Percentiles rank a stretch among this genome's conserved stretches.
phyloP scores from a whole-genome alignment of 225 moss, liverwort and hornwort species.

The Lunularia cruciata region DNA sequence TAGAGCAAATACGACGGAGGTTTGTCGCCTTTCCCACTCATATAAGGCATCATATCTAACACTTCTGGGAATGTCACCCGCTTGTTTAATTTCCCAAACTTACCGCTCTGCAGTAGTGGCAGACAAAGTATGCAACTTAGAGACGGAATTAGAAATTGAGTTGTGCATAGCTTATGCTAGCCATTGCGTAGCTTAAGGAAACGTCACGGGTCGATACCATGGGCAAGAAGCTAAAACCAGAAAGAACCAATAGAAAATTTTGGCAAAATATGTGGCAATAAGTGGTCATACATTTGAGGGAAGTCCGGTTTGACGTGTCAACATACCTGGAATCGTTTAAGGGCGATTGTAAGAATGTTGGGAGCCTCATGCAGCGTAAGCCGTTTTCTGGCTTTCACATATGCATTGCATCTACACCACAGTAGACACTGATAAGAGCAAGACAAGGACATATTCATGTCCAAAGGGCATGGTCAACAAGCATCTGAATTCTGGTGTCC shows the following conservation, averaged over 20 bases:
- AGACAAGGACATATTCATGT: no score
- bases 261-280: neutral
- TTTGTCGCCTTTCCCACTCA: slow-evolving; percentile 74
- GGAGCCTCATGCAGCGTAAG: slow-evolving; percentile 87
- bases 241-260: neutral
- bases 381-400: slow-evolving; percentile 83
- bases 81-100: slow-evolving; percentile 91
- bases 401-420: slow-evolving; percentile 67
- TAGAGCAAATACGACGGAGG: slow-evolving; percentile 73
- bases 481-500: no score
- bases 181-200: no score
- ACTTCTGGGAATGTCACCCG: slow-evolving; percentile 74
- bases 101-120: slow-evolving; percentile 59
- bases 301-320: neutral
- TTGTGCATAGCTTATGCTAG: neutral
- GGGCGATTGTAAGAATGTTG: slow-evolving; percentile 81
- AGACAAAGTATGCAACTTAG: neutral
- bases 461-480: no score
- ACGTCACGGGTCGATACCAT: neutral
- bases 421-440: neutral
- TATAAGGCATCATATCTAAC: slow-evolving; percentile 68
- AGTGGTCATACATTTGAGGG: neutral
- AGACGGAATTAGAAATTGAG: neutral
- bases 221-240: no score
- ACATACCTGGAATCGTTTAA: slow-evolving; percentile 87